These are phyloP conservation scores for Cladosporium colombiae DNA, from an alignment of 2,329 filamentous ascomycete genomes.

Conservation along the genomic window DNA sequence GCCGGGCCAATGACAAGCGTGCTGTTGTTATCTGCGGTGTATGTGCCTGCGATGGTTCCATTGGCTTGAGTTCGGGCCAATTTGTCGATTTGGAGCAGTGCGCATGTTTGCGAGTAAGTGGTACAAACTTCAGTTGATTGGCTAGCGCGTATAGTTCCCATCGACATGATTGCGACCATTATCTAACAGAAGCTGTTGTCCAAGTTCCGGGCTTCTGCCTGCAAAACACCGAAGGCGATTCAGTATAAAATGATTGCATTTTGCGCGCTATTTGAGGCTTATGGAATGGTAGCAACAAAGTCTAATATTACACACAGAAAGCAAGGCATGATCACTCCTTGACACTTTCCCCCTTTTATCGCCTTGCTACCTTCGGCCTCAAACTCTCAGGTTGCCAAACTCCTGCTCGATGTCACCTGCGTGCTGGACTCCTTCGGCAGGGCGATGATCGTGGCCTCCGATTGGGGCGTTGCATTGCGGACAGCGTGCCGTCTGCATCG, in stretches of 20 bases:
- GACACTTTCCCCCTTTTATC: neutral
- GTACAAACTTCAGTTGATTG: neutral
- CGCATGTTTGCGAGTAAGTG: neutral
- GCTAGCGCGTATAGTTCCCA: neutral
- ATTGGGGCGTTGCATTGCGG: conserved; percentile 62
- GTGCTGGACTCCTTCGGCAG: conserved; percentile 54
- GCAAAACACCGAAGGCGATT: neutral
- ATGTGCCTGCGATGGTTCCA: neutral
- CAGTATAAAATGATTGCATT: neutral
- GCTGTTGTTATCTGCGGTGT: neutral
- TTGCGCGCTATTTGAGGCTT: neutral
- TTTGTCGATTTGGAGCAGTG: neutral
- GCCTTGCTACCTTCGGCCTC: neutral
- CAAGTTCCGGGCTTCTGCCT: neutral
- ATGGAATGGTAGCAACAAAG: neutral
- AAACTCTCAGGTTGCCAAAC: conserved; percentile 25
- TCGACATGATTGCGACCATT: neutral
- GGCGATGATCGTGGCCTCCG: conserved; percentile 55
- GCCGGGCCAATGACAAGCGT: neutral
- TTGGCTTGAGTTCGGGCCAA: neutral
- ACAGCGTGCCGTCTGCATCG: conserved; percentile 62
- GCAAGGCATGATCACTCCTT: neutral
- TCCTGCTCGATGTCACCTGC: conserved; percentile 53
- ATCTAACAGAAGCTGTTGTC: neutral
- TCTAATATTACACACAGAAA: neutral